These are phyloP conservation scores for Zymoseptoria crescenta DNA, from an alignment of 2,329 filamentous ascomycete genomes.

Conservation along the genomic window DNA sequence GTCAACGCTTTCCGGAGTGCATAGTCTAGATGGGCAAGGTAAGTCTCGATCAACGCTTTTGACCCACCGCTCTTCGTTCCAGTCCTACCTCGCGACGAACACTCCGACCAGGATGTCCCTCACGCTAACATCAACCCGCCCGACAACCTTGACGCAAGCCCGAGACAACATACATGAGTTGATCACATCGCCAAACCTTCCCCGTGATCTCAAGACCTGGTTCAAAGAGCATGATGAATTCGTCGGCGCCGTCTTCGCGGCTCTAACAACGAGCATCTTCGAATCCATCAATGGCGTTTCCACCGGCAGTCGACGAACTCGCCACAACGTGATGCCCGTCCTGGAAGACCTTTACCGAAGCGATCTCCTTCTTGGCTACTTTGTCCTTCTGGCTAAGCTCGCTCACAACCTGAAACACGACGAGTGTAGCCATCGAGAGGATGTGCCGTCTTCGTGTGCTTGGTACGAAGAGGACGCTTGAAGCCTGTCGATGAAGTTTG, in stretches of 20 bases:
- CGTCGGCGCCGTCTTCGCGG: background rate
- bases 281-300: background rate
- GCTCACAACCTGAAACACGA: background rate
- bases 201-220: background rate
- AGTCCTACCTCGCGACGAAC: background rate
- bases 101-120: background rate
- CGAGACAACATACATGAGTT: background rate
- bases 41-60: background rate
- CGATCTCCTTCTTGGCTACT: background rate
- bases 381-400: background rate
- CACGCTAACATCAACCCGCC: background rate
- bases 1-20: too few species aligned
- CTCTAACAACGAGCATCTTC: background rate
- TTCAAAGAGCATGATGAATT: background rate
- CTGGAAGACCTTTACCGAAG: background rate
- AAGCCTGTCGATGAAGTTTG: too few species aligned
- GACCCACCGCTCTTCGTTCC: background rate
- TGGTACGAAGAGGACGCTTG: background rate
- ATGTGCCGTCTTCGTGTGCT: background rate
- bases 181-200: background rate
- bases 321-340: background rate
- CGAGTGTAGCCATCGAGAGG: background rate
- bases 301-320: background rate
- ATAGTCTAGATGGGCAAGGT: too few species aligned
- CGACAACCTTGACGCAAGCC: background rate